phyloP scores from a whole-genome alignment of 2,329 filamentous ascomycete genomes.

The Cladosporium sp. region DNA sequence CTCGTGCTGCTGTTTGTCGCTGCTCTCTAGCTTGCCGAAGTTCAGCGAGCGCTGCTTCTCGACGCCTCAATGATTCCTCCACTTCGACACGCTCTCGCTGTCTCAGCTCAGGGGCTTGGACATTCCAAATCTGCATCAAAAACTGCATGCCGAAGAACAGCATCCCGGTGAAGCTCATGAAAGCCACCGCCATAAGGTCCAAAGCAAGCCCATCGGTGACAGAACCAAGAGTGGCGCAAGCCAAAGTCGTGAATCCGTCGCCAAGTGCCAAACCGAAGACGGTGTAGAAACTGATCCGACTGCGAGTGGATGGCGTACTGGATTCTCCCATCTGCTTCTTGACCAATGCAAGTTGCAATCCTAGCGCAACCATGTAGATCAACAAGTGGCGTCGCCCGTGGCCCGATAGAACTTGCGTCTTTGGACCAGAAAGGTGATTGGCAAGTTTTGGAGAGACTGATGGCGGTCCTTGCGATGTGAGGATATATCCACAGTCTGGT shows the following conservation, averaged over 20 bases:
- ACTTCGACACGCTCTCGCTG: conserved; percentile 41
- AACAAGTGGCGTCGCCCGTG: conserved; percentile 50
- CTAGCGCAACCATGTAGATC: conserved; percentile 47
- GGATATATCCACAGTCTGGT: conserved; percentile 62
- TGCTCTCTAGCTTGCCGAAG: conserved; percentile 7
- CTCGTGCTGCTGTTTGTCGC: conserved; percentile 12
- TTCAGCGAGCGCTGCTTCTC: conserved; percentile 9
- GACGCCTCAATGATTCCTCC: conserved; percentile 26
- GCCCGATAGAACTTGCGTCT: conserved; percentile 50
- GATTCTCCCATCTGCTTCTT: conserved; percentile 62
- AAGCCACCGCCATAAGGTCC: conserved; percentile 52
- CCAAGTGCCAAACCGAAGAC: conserved; percentile 59
- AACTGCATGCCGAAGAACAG: conserved; percentile 62
- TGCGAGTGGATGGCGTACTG: conserved; percentile 60
- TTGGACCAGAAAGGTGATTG: conserved; percentile 53
- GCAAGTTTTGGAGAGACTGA: conserved; percentile 48
- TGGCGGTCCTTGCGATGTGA: conserved; percentile 58
- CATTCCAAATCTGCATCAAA: conserved; percentile 63
- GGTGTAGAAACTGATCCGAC: conserved; percentile 61
- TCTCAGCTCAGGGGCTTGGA: conserved; percentile 51
- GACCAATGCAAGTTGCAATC: conserved; percentile 52
- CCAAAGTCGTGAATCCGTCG: conserved; percentile 55
- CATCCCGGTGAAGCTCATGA: conserved; percentile 57
- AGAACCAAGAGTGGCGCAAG: conserved; percentile 51
- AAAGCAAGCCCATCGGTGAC: conserved; percentile 54